These are phyloP conservation scores for Rheum nobile DNA, from an alignment of 148 eudicot genomes.

Conservation along the genomic window DNA sequence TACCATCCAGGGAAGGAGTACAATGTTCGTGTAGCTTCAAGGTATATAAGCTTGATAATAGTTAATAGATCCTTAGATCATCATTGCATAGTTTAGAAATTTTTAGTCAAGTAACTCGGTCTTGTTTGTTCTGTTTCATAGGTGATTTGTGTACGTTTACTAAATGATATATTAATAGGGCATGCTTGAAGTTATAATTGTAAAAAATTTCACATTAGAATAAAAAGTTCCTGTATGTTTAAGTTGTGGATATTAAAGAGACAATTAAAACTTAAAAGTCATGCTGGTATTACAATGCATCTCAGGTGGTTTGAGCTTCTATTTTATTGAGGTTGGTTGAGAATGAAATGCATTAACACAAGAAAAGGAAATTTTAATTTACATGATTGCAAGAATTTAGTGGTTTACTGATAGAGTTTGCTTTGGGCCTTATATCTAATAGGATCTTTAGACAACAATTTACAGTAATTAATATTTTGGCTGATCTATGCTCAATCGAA, in stretches of 20 bases:
- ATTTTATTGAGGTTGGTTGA: background rate
- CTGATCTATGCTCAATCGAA: background rate
- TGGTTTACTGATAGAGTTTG: background rate
- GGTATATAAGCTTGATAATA: constrained; percentile 24
- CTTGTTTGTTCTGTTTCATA: background rate
- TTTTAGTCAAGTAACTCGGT: background rate
- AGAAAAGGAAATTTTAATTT: background rate
- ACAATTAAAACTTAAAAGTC: background rate
- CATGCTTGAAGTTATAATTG: background rate
- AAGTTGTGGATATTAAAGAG: background rate
- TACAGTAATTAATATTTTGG: background rate
- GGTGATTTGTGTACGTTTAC: background rate
- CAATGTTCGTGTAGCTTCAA: constrained; percentile 94
- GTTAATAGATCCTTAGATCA: background rate
- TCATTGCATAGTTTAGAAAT: background rate
- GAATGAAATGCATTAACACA: background rate
- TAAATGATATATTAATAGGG: background rate
- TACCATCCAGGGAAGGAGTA: constrained; percentile 96
- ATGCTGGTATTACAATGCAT: background rate
- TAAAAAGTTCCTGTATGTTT: background rate
- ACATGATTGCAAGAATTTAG: background rate
- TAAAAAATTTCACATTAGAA: background rate
- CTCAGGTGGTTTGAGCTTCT: background rate
- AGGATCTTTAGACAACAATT: background rate
- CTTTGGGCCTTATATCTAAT: background rate